phyloP scores from a whole-genome alignment of 2,329 filamentous ascomycete species.

The Atkinsonella hypoxylon region DNA sequence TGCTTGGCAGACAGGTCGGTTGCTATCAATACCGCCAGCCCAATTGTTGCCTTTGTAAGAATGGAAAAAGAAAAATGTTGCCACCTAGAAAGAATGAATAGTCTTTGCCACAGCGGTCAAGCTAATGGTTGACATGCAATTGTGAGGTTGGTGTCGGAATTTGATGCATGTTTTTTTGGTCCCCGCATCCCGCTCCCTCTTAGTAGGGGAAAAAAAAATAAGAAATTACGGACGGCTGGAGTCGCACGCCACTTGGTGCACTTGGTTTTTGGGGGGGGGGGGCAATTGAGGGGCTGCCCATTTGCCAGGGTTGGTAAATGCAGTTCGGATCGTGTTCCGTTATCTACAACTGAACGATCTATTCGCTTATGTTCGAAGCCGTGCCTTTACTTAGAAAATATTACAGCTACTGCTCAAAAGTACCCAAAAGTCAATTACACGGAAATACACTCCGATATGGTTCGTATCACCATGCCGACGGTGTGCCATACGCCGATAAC shows the following conservation, averaged over 20 bases:
- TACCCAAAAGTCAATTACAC: background rate
- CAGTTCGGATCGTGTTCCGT: background rate
- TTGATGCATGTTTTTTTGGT: background rate
- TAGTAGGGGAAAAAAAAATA: background rate
- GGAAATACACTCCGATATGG: background rate
- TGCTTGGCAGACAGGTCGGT: too few species aligned
- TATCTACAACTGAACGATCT: too few species aligned
- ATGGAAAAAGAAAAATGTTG: background rate
- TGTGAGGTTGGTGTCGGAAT: conserved; percentile 4
- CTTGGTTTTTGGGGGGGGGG: too few species aligned
- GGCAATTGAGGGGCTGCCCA: background rate
- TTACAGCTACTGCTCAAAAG: background rate
- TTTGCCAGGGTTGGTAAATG: background rate
- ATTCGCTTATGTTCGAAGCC: background rate
- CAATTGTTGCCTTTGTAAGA: background rate
- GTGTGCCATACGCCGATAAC: conserved; percentile 11
- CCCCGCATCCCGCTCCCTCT: background rate
- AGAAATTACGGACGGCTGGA: too few species aligned
- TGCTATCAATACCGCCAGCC: too few species aligned
- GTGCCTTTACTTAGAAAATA: background rate
- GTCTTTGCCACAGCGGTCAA: background rate
- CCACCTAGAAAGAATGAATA: background rate
- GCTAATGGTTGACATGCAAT: background rate
- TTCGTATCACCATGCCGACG: conserved; percentile 1
- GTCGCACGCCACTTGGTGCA: background rate